Evolutionary conservation across 345 rosid genomes (phyloP).

Genomic region (Aurinia saxatilis): DNA sequence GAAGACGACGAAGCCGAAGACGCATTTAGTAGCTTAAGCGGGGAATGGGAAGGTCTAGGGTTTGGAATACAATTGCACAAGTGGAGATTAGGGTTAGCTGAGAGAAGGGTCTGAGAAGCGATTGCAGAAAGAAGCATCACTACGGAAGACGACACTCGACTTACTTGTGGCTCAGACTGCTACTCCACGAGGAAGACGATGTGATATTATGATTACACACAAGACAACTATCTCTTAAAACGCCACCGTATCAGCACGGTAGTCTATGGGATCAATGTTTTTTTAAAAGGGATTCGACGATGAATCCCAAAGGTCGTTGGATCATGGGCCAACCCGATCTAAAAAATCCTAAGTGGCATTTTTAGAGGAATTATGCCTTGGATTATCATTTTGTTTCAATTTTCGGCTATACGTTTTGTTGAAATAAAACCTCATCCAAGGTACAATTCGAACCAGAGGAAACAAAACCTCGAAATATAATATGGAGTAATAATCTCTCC

Average conservation of each 20-base stretch:
- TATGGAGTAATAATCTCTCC: no score
- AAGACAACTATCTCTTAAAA: background rate
- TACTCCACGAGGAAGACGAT: conserved; percentile 21
- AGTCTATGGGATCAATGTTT: no score
- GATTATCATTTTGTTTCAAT: no score
- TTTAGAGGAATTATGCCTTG: no score
- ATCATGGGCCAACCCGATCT: no score
- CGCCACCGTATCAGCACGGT: background rate
- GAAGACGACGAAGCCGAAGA: conserved; percentile 31
- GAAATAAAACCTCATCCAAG: no score
- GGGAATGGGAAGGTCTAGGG: conserved; percentile 20
- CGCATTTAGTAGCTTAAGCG: conserved; percentile 31
- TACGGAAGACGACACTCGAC: conserved; percentile 16
- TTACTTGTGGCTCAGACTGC: conserved; percentile 27
- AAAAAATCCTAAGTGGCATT: no score
- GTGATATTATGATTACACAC: background rate
- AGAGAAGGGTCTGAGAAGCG: conserved; percentile 30
- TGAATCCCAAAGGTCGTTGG: no score
- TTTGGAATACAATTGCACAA: conserved; percentile 17
- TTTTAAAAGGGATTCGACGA: no score
- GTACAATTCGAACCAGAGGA: no score
- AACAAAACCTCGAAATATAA: no score
- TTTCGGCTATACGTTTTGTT: no score
- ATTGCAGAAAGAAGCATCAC: conserved; percentile 55
- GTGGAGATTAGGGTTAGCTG: conserved; percentile 23